Base-by-base conservation (phyloP, 78 protist genomes). In the Ministeria vibrans region DNA sequence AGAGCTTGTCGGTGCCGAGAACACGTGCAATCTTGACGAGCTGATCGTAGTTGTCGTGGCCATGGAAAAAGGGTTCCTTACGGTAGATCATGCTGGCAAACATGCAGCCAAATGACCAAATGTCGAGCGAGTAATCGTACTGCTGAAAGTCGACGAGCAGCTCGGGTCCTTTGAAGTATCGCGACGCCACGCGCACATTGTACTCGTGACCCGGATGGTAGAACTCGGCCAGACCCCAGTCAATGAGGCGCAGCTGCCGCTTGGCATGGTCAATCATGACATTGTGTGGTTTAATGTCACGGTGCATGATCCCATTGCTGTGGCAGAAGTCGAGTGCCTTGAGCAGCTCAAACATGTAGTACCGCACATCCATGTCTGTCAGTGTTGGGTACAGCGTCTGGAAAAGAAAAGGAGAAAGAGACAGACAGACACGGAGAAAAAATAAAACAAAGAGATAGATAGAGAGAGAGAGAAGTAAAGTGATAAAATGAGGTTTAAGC, bases 141-240 rank as follows among this genome's bases (percentile, higher is more conserved):
- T 87, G 90, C 75, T 88, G 92, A 71, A 94, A 75, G 78, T 95
- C 95, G 62, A 95, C 96, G 2, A 98, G 86, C 9, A 99, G 91
- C 77, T 97, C 99, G 42, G 99, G 99, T 0, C 86, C 88, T 81
- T 98, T 98, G 87, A 91, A 98, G 90, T 93, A 97, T 9, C 99
- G 81, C 5, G 98, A 94, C n/a, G 99, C 99, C 41, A 98, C 99
- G 38, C 99, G 91, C n/a, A 98, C 99, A 83, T 98, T 98, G 89
- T 96, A 98, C 66, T 92, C 97, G 27, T 62, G 76, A 51, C 86
- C 92, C 25, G 92, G 98, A 75, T 92, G 98, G 83, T 97, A 98
- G 85, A 94, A 98, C 79, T 98, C 99, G 11, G 99, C 99, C 41
- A 98, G 83, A 7, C 99, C 99, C 98, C 99, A 98, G 78, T 98